These are phyloP conservation scores for Pulveroboletus ravenelii DNA, from an alignment of 768 basidiomycete genomes.

Conservation along the genomic window DNA sequence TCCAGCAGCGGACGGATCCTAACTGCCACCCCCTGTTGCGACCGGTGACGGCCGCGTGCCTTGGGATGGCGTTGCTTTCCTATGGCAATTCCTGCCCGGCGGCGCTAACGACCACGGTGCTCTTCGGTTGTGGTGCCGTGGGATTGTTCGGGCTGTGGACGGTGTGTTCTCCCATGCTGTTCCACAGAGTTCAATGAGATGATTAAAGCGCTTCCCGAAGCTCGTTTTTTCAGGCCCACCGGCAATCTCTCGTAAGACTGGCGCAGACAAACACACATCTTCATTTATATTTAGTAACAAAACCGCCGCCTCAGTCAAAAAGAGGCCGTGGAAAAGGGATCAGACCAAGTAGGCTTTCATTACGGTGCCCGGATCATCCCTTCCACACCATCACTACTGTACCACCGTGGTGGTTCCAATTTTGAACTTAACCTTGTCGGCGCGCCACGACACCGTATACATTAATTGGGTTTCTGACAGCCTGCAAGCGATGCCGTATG, in stretches of 20 bases:
- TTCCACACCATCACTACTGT: background rate
- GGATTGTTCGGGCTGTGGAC: conserved; percentile 70
- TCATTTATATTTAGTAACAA: conserved; percentile 77
- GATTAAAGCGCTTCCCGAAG: conserved; percentile 32
- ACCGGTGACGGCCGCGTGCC: conserved; percentile 52
- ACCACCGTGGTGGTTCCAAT: conserved; percentile 4
- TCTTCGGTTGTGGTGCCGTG: conserved; percentile 45
- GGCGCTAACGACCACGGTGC: conserved; percentile 48
- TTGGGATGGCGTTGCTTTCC: conserved; percentile 55
- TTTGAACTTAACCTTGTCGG: conserved; percentile 30
- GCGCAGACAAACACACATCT: conserved; percentile 79
- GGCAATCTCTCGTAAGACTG: conserved; percentile 62
- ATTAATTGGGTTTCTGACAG: conserved; percentile 14
- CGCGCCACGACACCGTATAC: conserved; percentile 2
- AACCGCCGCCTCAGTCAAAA: conserved; percentile 55
- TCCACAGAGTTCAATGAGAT: conserved; percentile 8
- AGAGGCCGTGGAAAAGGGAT: conserved; percentile 51
- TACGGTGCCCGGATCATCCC: conserved; percentile 16
- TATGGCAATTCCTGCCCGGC: conserved; percentile 61
- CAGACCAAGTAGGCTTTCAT: conserved; percentile 26
- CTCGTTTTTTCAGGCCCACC: conserved; percentile 57
- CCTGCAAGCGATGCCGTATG: conserved; percentile 16
- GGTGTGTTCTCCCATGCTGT: conserved; percentile 39
- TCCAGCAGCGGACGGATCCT: conserved; percentile 25
- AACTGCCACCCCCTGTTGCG: conserved; percentile 58